Evolutionary conservation across 768 basidiomycete species (phyloP).

Genomic region (Lentinula guzmanii): DNA sequence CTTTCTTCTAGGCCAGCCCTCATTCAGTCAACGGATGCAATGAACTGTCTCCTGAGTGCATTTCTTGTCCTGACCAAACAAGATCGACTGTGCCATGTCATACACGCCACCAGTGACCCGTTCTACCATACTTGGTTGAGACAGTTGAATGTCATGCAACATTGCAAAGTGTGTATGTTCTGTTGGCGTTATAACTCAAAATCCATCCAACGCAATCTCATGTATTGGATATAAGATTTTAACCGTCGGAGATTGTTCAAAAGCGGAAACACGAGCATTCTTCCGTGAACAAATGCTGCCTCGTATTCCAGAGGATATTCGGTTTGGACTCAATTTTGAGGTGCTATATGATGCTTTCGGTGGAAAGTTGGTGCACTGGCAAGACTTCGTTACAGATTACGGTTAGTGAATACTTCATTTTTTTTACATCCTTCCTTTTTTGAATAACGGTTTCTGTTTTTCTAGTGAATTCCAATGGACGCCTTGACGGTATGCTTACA

Average conservation of each 20-base stretch:
- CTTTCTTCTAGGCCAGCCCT: constrained; percentile 51
- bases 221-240: constrained; percentile 42
- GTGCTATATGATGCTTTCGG: constrained; percentile 74
- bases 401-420: constrained; percentile 36
- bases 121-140: constrained; percentile 83
- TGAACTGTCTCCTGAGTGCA: constrained; percentile 81
- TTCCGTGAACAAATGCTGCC: constrained; percentile 61
- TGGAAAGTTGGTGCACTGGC: constrained; percentile 79
- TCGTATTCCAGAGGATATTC: constrained; percentile 62
- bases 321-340: constrained; percentile 58
- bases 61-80: constrained; percentile 87
- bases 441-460: constrained; percentile 1
- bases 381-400: constrained; percentile 74
- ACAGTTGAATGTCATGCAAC: constrained; percentile 75
- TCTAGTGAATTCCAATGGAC: constrained; percentile 70
- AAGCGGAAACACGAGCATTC: constrained; percentile 60
- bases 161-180: constrained; percentile 55
- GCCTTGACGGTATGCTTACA: constrained; percentile 46
- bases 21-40: constrained; percentile 71
- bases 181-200: background rate
- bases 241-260: constrained; percentile 75
- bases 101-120: constrained; percentile 78
- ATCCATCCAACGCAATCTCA: background rate
- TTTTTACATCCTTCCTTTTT: constrained; percentile 1
- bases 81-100: constrained; percentile 77